phyloP scores from a whole-genome alignment of 257 asterid species.

The Solanum neorickii region DNA sequence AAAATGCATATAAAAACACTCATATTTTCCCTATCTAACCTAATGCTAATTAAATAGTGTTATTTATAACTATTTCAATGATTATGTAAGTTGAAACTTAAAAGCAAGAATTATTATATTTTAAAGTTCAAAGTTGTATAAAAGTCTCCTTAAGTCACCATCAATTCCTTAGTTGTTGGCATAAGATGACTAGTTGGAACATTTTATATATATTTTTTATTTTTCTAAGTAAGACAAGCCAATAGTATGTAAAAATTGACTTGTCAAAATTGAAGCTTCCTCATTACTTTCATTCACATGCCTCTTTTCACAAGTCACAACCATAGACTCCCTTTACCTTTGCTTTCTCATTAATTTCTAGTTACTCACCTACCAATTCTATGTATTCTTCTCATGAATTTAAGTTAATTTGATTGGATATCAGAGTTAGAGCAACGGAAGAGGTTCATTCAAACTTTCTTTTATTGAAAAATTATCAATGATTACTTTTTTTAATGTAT shows the following conservation, averaged over 20 bases:
- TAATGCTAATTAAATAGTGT: not conserved
- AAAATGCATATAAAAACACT: not conserved
- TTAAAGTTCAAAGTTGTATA: not conserved
- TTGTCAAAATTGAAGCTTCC: not conserved
- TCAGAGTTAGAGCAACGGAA: not conserved
- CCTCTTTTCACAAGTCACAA: not conserved
- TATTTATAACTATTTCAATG: not conserved
- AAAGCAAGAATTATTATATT: not conserved
- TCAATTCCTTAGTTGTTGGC: not conserved
- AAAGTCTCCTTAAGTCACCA: not conserved
- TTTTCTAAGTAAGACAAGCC: not conserved
- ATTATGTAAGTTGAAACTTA: not conserved
- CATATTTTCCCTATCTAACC: not conserved
- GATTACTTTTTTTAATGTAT: too few species aligned
- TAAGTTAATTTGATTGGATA: not conserved
- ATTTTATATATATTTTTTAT: not conserved
- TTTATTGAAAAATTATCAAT: too few species aligned
- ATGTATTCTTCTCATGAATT: not conserved
- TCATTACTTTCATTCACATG: not conserved
- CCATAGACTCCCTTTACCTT: not conserved
- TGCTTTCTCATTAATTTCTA: not conserved
- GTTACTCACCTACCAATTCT: not conserved
- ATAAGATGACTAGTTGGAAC: not conserved
- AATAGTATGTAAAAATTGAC: not conserved
- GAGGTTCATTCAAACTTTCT: too few species aligned